Conservation (phyloP, 1,284 basidiomycete genomes). For the Melanopsichium pennsylvanicum region DNA sequence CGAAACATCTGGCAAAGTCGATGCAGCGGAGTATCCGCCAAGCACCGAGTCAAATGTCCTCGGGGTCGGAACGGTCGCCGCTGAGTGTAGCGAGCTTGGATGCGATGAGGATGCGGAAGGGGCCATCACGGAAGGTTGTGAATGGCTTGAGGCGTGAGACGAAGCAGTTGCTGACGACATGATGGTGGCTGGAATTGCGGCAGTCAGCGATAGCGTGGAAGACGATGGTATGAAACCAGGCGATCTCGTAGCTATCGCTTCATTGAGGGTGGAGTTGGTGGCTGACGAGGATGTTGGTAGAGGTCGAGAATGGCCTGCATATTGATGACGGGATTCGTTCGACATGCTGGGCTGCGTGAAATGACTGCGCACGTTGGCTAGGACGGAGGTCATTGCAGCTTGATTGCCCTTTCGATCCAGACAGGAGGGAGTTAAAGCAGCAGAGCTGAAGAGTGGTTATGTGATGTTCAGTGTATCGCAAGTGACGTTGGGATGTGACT, state of each 20-base stretch:
- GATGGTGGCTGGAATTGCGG: constrained; percentile 8
- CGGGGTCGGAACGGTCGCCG: constrained; percentile 6
- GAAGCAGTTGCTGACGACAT: constrained; percentile 15
- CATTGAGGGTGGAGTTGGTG: constrained; percentile 9
- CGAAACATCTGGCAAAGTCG: constrained; percentile 8
- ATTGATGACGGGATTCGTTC: constrained; percentile 33
- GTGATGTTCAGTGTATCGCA: too few relatives aligned
- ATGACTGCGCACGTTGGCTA: constrained; percentile 42
- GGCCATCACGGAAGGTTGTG: constrained; percentile 15
- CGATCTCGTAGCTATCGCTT: constrained; percentile 5
- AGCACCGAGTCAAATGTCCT: constrained; percentile 24
- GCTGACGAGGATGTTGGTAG: constrained; percentile 4
- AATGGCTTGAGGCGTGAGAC: constrained; percentile 7
- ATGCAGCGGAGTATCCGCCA: constrained; percentile 11
- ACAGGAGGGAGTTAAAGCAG: neutral
- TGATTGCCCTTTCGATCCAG: constrained; percentile 2
- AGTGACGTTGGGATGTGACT: too few relatives aligned
- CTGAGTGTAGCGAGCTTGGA: constrained; percentile 20
- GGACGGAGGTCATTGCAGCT: constrained; percentile 42
- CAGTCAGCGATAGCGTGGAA: constrained; percentile 19
- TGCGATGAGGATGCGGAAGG: constrained; percentile 12
- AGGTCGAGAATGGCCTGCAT: constrained; percentile 29
- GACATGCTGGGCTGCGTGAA: constrained; percentile 40
- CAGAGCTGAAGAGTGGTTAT: neutral
- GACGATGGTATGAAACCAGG: constrained; percentile 14